phyloP scores from a whole-genome alignment of 192 early-diverging fungal genomes.

The Fimicolochytrium jonesii region DNA sequence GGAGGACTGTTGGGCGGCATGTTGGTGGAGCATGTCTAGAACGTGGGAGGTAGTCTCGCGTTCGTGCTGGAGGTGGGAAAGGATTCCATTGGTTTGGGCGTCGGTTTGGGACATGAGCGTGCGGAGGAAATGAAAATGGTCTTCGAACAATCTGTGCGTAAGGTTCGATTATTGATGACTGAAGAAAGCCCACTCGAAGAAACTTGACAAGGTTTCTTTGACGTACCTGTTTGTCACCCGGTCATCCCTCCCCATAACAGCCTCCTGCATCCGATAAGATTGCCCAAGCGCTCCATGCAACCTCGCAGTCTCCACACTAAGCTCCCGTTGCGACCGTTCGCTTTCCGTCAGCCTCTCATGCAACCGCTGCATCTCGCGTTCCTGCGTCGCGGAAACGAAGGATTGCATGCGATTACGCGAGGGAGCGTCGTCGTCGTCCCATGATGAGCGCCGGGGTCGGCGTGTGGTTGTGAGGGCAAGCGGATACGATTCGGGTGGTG shows the following conservation, averaged over 20 bases:
- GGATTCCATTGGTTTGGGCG: not conserved
- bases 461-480: too few relatives aligned
- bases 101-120: constrained; percentile 5
- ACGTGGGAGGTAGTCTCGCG: constrained; percentile 10
- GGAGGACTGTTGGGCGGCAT: not conserved
- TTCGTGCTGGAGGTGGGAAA: constrained; percentile 3
- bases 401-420: too few relatives aligned
- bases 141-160: constrained; percentile 8
- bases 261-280: constrained; percentile 16
- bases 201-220: not conserved
- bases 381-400: too few relatives aligned
- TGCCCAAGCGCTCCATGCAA: constrained; percentile 3
- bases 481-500: too few relatives aligned
- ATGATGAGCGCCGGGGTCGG: too few relatives aligned
- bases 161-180: too few relatives aligned
- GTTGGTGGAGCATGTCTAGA: not conserved
- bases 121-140: constrained; percentile 14
- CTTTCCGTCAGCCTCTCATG: constrained; percentile 6
- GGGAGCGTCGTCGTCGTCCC: too few relatives aligned
- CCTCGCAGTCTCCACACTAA: not conserved
- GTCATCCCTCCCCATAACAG: constrained; percentile 1
- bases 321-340: constrained; percentile 7
- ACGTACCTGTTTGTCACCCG: not conserved
- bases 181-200: not conserved
- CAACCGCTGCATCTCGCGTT: not conserved